Evolutionary conservation across 441 rosid genomes (phyloP).

Genomic region (Arabidopsis hybrid): DNA sequence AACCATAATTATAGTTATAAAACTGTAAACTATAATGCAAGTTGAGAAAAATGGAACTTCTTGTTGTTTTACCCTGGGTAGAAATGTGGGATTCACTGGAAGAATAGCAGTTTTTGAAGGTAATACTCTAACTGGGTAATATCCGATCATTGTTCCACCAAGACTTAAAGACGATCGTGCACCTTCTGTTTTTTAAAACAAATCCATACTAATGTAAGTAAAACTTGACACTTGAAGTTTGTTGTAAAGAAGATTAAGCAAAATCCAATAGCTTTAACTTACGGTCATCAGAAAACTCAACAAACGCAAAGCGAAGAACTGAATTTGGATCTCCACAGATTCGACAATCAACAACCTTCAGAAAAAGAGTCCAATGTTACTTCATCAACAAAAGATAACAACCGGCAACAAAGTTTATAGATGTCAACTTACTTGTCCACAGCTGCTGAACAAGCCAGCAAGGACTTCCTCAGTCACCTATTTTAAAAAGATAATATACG

Average conservation of each 20-base stretch:
- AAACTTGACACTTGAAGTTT: neutral
- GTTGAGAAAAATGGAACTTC: neutral
- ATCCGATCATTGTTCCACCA: conserved; percentile 71
- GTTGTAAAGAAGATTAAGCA: neutral
- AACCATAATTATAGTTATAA: neutral
- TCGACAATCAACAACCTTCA: conserved; percentile 78
- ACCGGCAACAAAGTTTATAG: neutral
- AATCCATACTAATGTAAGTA: conserved; percentile 7
- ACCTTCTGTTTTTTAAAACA: conserved; percentile 52
- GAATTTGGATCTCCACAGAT: conserved; percentile 85
- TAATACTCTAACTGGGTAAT: conserved; percentile 70
- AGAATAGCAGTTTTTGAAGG: conserved; percentile 83
- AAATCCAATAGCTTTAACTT: conserved; percentile 40
- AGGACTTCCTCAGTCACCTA: conserved; percentile 77
- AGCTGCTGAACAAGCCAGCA: conserved; percentile 63
- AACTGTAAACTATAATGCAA: conserved; percentile 13
- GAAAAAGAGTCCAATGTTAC: conserved; percentile 21
- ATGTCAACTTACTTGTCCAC: conserved; percentile 66
- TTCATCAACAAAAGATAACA: neutral
- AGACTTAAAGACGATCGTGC: conserved; percentile 65
- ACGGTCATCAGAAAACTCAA: conserved; percentile 79
- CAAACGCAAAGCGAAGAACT: conserved; percentile 79
- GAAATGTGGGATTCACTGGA: conserved; percentile 79
- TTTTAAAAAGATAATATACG: conserved; percentile 27
- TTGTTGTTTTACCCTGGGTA: conserved; percentile 58